Base-by-base conservation (phyloP, 306 rosid species). In the Acacia melanoxylon region DNA sequence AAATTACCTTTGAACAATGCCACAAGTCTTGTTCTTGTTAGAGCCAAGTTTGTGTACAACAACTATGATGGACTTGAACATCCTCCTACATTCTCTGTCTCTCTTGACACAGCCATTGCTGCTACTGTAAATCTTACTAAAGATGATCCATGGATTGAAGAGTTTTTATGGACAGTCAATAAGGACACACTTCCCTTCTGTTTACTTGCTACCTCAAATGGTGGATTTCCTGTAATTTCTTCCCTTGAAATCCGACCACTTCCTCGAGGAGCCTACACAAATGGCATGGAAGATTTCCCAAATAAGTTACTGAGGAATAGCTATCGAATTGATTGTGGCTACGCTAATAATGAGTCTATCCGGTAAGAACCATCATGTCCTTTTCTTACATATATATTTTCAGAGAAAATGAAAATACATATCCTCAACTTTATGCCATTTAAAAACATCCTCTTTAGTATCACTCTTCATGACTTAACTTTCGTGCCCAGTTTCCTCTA, bases 241-340 rank as follows among this genome's bases (percentile, higher is more conserved):
- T 87, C 97, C 16, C 84, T 93, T 16, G 99, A 95, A 87, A 78
- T 91, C 42, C 78, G 99, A 67, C 93, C 94, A 27, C 98, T 95
- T 75, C 98, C 99, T 69, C 78, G 75, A 49, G 94, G 86, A 61
- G 91, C 98, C 54, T 95, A 95, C 90, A 83, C 73, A 54, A 87
- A 68, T 74, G 98, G 92, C 48, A 84, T 86, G 88, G 82, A 63
- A 76, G 87, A 88, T 71, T 88, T 86, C 74, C 82, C 85, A 14
- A 80, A 78, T 66, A 94, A 87, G 78, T 86, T 93, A 19, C 89
- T 95, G 19, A 84, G 90, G 86, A 93, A 89, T 87, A 87, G 86
- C 76, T 88, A 88, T 44, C 74, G 99, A 83, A 84, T 95, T 74
- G 90, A 95, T 72, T 95, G 99, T 68, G 99, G 99, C 45, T 70